These are phyloP conservation scores for Podaxis sp. DNA, from an alignment of 768 basidiomycete genomes.

Conservation along the genomic window DNA sequence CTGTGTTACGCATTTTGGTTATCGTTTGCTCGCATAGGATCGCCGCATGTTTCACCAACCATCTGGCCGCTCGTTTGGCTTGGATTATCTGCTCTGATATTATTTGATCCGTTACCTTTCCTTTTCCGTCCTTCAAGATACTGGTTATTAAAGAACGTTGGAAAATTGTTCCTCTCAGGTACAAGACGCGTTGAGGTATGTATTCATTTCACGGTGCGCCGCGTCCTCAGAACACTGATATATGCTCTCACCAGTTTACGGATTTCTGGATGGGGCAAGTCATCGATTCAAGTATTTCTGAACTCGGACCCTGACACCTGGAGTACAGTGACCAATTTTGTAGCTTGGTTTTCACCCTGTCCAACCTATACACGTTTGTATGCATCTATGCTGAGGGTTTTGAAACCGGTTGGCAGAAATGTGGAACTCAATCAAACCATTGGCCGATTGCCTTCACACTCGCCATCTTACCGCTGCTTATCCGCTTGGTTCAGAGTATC, in stretches of 20 bases:
- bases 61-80: conserved; percentile 87
- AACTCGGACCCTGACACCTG: neutral
- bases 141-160: conserved; percentile 74
- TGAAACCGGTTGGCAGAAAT: conserved; percentile 45
- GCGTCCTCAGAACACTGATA: neutral
- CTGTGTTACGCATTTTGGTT: conserved; percentile 85
- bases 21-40: conserved; percentile 68
- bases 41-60: conserved; percentile 55
- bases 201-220: conserved; percentile 3
- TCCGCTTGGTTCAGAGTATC: conserved; percentile 83
- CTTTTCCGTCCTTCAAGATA: conserved; percentile 64
- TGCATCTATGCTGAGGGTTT: conserved; percentile 71
- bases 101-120: conserved; percentile 78
- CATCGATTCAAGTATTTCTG: neutral
- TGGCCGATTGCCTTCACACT: conserved; percentile 69
- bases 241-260: conserved; percentile 50
- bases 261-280: conserved; percentile 90
- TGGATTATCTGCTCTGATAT: conserved; percentile 49
- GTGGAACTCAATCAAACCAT: conserved; percentile 39
- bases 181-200: conserved; percentile 72
- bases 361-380: conserved; percentile 69
- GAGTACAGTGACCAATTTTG: conserved; percentile 72
- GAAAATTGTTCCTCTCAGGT: conserved; percentile 68
- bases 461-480: conserved; percentile 63
- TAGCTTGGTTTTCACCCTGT: conserved; percentile 73